A percentile compares a stretch with the other conserved stretches of the same genome.
Conservation (phyloP, 1,139 yeast genomes). For the Yamadazyma diddensiae region DNA sequence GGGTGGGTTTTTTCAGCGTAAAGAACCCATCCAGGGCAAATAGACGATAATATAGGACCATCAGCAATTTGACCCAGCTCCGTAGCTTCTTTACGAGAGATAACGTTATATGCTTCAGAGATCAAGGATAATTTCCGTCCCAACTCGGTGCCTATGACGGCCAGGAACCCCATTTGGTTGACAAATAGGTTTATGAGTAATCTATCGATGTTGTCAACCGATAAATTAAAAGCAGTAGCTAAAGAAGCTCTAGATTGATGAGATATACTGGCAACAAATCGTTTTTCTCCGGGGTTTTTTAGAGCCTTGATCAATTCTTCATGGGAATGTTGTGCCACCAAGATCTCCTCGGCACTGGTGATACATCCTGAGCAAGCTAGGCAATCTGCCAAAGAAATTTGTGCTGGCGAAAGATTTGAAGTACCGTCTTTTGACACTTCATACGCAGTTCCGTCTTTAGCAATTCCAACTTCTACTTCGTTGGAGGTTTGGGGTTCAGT, state of each 20-base stretch:
- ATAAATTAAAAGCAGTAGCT: constrained; percentile 61
- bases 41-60: constrained; percentile 56
- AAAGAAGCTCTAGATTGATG: constrained; percentile 86
- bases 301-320: constrained; percentile 68
- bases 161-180: constrained; percentile 62
- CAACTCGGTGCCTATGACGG: constrained; percentile 79
- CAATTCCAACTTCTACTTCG: constrained; percentile 63
- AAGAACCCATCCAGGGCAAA: constrained; percentile 97
- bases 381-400: constrained; percentile 88
- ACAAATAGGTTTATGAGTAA: constrained; percentile 57
- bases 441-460: constrained; percentile 61
- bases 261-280: constrained; percentile 74
- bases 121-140: constrained; percentile 72
- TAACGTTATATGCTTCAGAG: constrained; percentile 54
- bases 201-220: constrained; percentile 58
- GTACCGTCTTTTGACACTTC: constrained; percentile 66
- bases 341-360: constrained; percentile 91
- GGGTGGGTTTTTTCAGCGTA: constrained; percentile 97
- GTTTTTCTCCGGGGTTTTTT: constrained; percentile 18
- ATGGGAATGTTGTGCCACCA: constrained; percentile 89
- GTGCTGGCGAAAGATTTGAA: constrained; percentile 67
- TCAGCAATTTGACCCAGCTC: no score
- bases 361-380: constrained; percentile 97
- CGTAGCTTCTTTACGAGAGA: constrained; percentile 22
- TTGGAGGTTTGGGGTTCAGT: constrained; percentile 7